A percentile compares a stretch with the other conserved stretches of the same genome.
Evolutionary conservation across 768 basidiomycete genomes (phyloP).

Genomic region (Tulasnella sp.): DNA sequence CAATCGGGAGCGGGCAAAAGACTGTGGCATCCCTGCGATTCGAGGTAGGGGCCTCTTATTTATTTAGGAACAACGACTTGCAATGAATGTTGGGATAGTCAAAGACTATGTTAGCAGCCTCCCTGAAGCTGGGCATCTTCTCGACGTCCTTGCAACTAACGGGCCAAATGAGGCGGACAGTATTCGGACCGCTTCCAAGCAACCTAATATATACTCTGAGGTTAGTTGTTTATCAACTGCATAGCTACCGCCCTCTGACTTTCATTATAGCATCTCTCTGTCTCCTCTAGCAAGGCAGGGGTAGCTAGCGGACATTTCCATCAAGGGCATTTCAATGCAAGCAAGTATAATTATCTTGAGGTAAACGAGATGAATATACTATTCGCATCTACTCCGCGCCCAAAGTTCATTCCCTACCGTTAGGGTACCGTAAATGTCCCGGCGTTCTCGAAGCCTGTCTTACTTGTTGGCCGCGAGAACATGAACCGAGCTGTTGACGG

Average conservation of each 20-base stretch:
- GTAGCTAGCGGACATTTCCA: constrained; percentile 74
- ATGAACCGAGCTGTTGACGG: constrained; percentile 96
- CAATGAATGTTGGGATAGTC: constrained; percentile 31
- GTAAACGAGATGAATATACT: constrained; percentile 28
- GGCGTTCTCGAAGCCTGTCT: constrained; percentile 60
- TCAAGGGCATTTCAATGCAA: constrained; percentile 93
- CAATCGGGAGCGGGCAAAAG: constrained; percentile 65
- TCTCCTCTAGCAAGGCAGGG: constrained; percentile 60
- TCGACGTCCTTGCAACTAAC: constrained; percentile 69
- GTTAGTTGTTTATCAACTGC: constrained; percentile 27
- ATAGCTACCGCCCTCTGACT: neutral
- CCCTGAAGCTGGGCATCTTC: constrained; percentile 48
- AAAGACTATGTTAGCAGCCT: constrained; percentile 72
- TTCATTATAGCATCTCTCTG: constrained; percentile 57
- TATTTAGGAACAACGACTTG: neutral
- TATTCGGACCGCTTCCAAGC: constrained; percentile 36
- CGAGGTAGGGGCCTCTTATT: constrained; percentile 39
- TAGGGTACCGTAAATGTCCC: constrained; percentile 75
- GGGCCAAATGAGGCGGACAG: constrained; percentile 48
- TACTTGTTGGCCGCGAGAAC: constrained; percentile 78
- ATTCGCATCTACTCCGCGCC: neutral
- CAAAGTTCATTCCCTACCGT: neutral
- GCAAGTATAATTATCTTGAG: constrained; percentile 92
- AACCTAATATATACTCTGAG: constrained; percentile 61
- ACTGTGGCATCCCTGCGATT: constrained; percentile 44